A percentile compares a stretch with the other conserved stretches of the same genome.
Evolutionary conservation across 2,329 filamentous ascomycete genomes (phyloP).

Genomic region (Allantophomopsis cytisporea): DNA sequence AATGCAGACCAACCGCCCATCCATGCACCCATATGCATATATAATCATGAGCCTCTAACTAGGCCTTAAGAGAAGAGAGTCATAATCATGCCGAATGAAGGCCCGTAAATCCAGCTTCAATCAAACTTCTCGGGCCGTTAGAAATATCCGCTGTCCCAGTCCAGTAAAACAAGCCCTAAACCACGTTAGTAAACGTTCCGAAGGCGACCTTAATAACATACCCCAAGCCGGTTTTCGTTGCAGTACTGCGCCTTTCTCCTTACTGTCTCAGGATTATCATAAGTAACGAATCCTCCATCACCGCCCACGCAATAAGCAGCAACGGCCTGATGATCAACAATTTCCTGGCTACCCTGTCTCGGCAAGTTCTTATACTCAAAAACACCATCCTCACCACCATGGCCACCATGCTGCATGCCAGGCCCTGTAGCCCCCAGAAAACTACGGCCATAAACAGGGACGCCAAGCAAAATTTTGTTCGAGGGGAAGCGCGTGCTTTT

Average conservation of each 20-base stretch:
- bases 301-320: conserved; percentile 61
- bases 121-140: conserved; percentile 40
- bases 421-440: conserved; percentile 54
- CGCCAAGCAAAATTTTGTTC: conserved; percentile 61
- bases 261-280: conserved; percentile 68
- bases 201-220: conserved; percentile 12
- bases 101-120: conserved; percentile 43
- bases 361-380: conserved; percentile 67
- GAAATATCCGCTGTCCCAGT: conserved; percentile 58
- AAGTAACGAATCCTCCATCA: conserved; percentile 66
- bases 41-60: too few relatives aligned
- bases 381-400: conserved; percentile 49
- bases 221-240: conserved; percentile 54
- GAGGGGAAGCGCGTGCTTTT: conserved; percentile 51
- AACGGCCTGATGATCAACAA: conserved; percentile 50
- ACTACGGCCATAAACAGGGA: conserved; percentile 63
- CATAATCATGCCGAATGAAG: conserved; percentile 23
- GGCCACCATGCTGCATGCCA: conserved; percentile 44
- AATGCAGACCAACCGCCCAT: too few relatives aligned
- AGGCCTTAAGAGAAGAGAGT: too few relatives aligned
- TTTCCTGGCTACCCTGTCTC: conserved; percentile 43
- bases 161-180: conserved; percentile 68
- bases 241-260: conserved; percentile 62
- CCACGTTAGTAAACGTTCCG: conserved; percentile 1
- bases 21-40: too few relatives aligned